Conservation (phyloP, 331 rosid genomes). For the Pyrus hybrid region DNA sequence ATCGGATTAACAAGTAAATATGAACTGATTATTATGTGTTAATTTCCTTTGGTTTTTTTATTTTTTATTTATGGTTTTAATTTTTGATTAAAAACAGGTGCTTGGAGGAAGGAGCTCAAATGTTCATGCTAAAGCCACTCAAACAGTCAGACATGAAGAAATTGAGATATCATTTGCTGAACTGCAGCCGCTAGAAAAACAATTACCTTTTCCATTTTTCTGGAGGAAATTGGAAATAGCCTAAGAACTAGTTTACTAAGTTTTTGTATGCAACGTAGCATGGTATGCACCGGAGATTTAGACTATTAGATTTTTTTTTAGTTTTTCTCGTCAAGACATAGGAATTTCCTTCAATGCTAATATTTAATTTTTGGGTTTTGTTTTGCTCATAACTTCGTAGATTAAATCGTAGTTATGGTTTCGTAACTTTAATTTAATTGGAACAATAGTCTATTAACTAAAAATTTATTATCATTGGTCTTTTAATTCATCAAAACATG, state of each 20-base stretch:
- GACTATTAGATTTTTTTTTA: not conserved
- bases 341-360: not conserved
- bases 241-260: not conserved
- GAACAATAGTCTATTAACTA: rapidly evolving
- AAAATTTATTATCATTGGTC: no score
- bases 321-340: not conserved
- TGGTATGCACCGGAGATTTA: not conserved
- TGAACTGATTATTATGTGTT: not conserved
- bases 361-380: not conserved
- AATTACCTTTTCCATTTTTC: not conserved
- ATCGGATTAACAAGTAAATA: conserved; percentile 63
- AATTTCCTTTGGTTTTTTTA: not conserved
- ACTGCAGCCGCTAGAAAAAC: conserved; percentile 34
- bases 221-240: not conserved
- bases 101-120: conserved; percentile 90
- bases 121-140: conserved; percentile 84
- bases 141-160: conserved; percentile 74
- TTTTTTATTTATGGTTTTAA: not conserved
- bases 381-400: not conserved
- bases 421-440: rapidly evolving
- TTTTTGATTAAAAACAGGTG: conserved; percentile 41
- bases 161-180: conserved; percentile 66
- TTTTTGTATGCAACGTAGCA: not conserved
- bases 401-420: no score
- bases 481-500: no score